A percentile compares a stretch with the other conserved stretches of the same genome.
These are phyloP conservation scores for Mucor velutinosus DNA, from an alignment of 371 early-diverging fungal genomes.

Conservation along the genomic window DNA sequence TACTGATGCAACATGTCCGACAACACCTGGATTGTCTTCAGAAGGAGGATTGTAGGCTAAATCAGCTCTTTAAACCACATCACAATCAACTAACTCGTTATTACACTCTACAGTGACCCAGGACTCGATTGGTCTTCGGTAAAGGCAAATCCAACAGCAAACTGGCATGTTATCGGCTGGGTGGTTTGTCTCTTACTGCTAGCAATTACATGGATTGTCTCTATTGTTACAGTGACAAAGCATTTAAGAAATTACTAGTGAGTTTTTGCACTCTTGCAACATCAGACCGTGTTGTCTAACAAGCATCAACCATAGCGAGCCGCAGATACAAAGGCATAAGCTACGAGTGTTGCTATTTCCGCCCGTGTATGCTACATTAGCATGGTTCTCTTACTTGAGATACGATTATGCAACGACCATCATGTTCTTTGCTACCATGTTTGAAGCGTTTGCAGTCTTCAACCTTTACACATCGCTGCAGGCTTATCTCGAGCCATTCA, in stretches of 20 bases:
- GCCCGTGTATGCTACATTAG: conserved; percentile 42
- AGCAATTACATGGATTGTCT: conserved; percentile 40
- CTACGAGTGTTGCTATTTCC: conserved; percentile 51
- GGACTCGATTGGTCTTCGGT: conserved; percentile 24
- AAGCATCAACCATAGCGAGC: conserved; percentile 24
- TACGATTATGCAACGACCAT: conserved; percentile 51
- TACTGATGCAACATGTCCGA: conserved; percentile 18
- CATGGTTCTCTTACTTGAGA: conserved; percentile 50
- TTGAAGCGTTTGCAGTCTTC: conserved; percentile 54
- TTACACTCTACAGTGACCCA: conserved; percentile 8
- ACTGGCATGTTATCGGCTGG: conserved; percentile 57
- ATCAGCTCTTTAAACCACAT: not conserved
- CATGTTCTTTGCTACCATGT: conserved; percentile 51
- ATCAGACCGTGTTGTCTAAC: not conserved
- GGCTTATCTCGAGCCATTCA: conserved; percentile 50
- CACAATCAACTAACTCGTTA: not conserved
- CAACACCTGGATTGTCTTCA: conserved; percentile 17
- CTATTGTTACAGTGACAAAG: conserved; percentile 22
- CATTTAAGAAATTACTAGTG: conserved; percentile 50
- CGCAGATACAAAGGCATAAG: conserved; percentile 48
- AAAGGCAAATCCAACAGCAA: conserved; percentile 20
- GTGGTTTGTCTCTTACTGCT: conserved; percentile 35
- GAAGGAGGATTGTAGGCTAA: conserved; percentile 24
- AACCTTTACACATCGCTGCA: conserved; percentile 45
- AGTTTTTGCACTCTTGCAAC: not conserved